Evolutionary conservation across 257 asterid genomes (phyloP).

Genomic region (Solanum medicagineum): DNA sequence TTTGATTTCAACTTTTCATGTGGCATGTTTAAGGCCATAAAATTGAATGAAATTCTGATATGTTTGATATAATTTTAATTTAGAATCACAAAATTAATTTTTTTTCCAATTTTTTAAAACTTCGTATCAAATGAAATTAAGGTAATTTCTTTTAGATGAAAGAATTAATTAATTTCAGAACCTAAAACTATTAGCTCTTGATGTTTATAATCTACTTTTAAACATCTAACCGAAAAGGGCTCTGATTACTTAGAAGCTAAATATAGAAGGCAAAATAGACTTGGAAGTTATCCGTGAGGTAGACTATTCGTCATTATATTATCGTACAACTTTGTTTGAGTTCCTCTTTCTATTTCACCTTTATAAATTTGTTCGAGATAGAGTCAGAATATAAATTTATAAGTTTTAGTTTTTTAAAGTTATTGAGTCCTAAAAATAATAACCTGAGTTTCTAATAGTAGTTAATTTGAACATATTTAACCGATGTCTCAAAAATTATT

Average conservation of each 20-base stretch:
- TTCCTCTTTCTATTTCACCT: background rate
- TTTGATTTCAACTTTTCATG: too few relatives aligned
- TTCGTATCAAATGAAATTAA: too few relatives aligned
- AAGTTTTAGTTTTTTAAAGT: background rate
- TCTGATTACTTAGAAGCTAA: background rate
- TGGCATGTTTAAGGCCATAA: too few relatives aligned
- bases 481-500: background rate
- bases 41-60: too few relatives aligned
- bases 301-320: background rate
- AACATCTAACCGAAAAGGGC: background rate
- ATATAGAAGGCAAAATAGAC: background rate
- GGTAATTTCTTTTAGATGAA: too few relatives aligned
- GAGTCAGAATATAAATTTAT: background rate
- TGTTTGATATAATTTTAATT: too few relatives aligned
- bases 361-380: background rate
- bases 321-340: background rate
- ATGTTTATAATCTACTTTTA: background rate
- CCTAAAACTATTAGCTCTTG: background rate
- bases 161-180: background rate
- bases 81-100: too few relatives aligned
- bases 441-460: background rate
- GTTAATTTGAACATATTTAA: background rate
- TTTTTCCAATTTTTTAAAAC: too few relatives aligned
- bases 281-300: background rate
- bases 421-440: background rate